Percentiles rank a stretch among this genome's conserved stretches.
phyloP scores from a whole-genome alignment of 2,329 filamentous ascomycete species.

The Huntiella bhutanensis region DNA sequence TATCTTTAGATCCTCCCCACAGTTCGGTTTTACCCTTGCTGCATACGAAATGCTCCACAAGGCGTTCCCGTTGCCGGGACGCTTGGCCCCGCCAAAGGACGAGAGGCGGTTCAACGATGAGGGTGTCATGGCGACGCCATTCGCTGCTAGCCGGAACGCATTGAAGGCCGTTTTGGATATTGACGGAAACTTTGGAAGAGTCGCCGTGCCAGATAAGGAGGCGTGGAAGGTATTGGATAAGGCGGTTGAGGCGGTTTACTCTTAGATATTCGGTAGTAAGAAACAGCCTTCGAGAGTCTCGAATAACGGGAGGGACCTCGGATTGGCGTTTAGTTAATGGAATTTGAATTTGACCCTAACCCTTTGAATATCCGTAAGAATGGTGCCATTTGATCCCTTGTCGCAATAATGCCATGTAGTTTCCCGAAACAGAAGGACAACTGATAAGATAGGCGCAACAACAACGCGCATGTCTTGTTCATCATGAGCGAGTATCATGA shows the following conservation, averaged over 20 bases:
- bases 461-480: too few relatives aligned
- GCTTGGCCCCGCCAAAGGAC: slow-evolving; percentile 23
- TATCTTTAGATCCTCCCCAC: slow-evolving; percentile 84
- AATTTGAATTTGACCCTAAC: too few relatives aligned
- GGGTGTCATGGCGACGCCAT: slow-evolving; percentile 36
- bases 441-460: too few relatives aligned
- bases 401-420: too few relatives aligned
- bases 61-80: slow-evolving; percentile 40
- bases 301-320: slow-evolving; percentile 1
- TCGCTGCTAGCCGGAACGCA: slow-evolving; percentile 59
- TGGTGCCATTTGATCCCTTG: too few relatives aligned
- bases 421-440: too few relatives aligned
- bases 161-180: slow-evolving; percentile 90
- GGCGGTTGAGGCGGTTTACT: slow-evolving; percentile 10
- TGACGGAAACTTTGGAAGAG: slow-evolving; percentile 76
- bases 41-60: slow-evolving; percentile 85
- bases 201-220: slow-evolving; percentile 38
- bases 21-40: slow-evolving; percentile 94
- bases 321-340: background rate
- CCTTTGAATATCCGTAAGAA: too few relatives aligned
- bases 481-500: too few relatives aligned
- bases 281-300: background rate
- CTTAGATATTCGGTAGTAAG: background rate
- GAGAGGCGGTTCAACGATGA: slow-evolving; percentile 35
- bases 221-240: slow-evolving; percentile 33